A percentile compares a stretch with the other conserved stretches of the same genome.
phyloP scores from a whole-genome alignment of 2,329 filamentous ascomycete species.

The Nannizziopsis barbatae region DNA sequence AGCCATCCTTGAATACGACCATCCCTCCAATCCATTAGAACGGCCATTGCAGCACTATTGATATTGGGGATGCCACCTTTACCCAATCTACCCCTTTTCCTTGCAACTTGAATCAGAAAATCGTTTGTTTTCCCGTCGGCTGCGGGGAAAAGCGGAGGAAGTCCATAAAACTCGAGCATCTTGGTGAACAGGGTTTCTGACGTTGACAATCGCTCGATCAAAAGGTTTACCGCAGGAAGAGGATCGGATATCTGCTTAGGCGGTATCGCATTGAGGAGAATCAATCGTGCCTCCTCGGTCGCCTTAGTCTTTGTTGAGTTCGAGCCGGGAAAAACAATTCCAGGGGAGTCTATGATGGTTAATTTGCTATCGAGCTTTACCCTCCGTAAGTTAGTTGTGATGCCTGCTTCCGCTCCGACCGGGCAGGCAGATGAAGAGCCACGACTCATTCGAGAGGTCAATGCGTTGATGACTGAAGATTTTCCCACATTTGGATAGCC shows the following conservation, averaged over 20 bases:
- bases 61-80: conserved; percentile 86
- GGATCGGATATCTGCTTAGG: conserved; percentile 92
- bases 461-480: conserved; percentile 89
- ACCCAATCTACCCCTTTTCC: conserved; percentile 80
- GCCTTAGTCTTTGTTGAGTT: conserved; percentile 51
- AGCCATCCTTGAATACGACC: conserved; percentile 89
- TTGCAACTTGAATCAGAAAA: conserved; percentile 87
- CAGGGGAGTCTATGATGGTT: conserved; percentile 84
- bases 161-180: conserved; percentile 70
- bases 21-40: conserved; percentile 94
- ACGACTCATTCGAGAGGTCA: conserved; percentile 62
- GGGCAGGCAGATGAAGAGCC: conserved; percentile 61
- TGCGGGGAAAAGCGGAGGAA: conserved; percentile 61
- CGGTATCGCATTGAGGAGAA: conserved; percentile 82
- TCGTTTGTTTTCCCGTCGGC: conserved; percentile 72
- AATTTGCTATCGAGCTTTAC: conserved; percentile 94
- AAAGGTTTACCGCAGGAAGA: conserved; percentile 69
- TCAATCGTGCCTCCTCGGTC: conserved; percentile 66
- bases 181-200: conserved; percentile 65
- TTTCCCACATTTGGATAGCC: conserved; percentile 95
- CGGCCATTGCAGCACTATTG: conserved; percentile 74
- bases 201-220: conserved; percentile 67
- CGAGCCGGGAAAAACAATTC: conserved; percentile 77
- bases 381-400: conserved; percentile 75
- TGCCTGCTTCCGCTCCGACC: conserved; percentile 79